Conservation (phyloP, 495 filamentous ascomycete genomes). For the Aspergillus bertholletiae region DNA sequence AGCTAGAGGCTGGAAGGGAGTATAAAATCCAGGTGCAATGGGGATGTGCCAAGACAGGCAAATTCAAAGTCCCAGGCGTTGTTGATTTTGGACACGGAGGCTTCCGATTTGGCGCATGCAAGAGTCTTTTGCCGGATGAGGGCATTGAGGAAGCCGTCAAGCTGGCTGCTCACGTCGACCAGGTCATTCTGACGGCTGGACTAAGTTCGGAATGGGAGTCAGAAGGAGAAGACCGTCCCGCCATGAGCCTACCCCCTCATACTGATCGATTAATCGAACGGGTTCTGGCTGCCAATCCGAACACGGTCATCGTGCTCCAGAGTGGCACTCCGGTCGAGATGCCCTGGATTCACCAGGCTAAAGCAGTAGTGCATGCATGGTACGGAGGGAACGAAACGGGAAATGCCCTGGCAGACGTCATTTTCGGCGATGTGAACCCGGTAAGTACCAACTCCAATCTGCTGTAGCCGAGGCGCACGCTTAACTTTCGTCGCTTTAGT, state of each 20-base stretch:
- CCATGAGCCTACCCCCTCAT: conserved; percentile 69
- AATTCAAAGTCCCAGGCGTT: conserved; percentile 42
- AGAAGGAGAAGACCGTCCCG: conserved; percentile 72
- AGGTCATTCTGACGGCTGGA: conserved; percentile 70
- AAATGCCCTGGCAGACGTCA: conserved; percentile 49
- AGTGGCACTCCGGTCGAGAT: conserved; percentile 77
- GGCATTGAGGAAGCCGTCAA: conserved; percentile 57
- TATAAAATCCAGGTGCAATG: conserved; percentile 57
- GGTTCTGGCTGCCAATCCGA: conserved; percentile 63
- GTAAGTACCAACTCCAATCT: too few species aligned
- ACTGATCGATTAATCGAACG: conserved; percentile 67
- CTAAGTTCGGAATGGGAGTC: conserved; percentile 81
- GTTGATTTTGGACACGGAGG: conserved; percentile 59
- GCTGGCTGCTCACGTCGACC: conserved; percentile 59
- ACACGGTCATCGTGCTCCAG: conserved; percentile 72
- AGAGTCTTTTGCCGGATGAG: conserved; percentile 56
- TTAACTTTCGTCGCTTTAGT: conserved; percentile 11
- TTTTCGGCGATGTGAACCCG: conserved; percentile 47
- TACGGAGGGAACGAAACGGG: conserved; percentile 59
- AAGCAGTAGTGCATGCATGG: conserved; percentile 68
- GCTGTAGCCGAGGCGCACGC: too few species aligned
- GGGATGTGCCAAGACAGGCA: conserved; percentile 54
- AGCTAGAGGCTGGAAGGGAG: conserved; percentile 49
- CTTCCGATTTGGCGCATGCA: conserved; percentile 68
- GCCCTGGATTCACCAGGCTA: conserved; percentile 68